Base-by-base conservation (phyloP, 768 basidiomycete species). In the Boletus edulis region DNA sequence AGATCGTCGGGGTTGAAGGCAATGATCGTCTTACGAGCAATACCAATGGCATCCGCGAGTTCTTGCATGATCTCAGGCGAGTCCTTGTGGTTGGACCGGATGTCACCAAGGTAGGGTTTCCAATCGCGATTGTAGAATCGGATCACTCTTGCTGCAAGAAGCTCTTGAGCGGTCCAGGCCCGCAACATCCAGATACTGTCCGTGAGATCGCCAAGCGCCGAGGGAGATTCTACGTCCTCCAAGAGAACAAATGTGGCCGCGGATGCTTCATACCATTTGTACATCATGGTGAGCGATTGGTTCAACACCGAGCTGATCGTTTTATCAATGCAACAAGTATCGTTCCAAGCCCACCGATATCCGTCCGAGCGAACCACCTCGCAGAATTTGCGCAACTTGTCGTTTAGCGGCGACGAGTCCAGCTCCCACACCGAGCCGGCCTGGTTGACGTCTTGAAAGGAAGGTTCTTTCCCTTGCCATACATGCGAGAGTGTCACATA, bases 281-380 rank as follows among this genome's bases (percentile, higher is more conserved):
- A 60, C 57, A 60, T 55, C 46, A 51, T 46, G 4, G 4, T 55
- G 18, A 61, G 59, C 4, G 54, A 61, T 31, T 47, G 54, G 22
- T 39, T 45, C 29, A 42, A 42, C 39, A 56, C 51, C 1, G 51
- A 38, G 45, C 46, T 38, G 34, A 48, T 48, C 41, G 46, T 56
- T 45, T 56, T 56, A 15, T 56, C 55, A 18, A 60, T 61, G 11
- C 58, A 61, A 4, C 53, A 53, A 1, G 59, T 55, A 11, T 60
- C 57, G 2, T 41, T 51, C 57, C 59, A 60, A 1, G 52, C 56
- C 61, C 61, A 62, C 38, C 57, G 53, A 22, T 48, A 59, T n/a
- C 57, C 56, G 9, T 55, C 54, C 3, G 11, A 22, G 9, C 42
- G 50, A 18, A 50, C 49, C 31, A 42, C 41, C 14, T 43, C 40